Conservation (phyloP, 208 protist species). For the Leishmania tarentolae region DNA sequence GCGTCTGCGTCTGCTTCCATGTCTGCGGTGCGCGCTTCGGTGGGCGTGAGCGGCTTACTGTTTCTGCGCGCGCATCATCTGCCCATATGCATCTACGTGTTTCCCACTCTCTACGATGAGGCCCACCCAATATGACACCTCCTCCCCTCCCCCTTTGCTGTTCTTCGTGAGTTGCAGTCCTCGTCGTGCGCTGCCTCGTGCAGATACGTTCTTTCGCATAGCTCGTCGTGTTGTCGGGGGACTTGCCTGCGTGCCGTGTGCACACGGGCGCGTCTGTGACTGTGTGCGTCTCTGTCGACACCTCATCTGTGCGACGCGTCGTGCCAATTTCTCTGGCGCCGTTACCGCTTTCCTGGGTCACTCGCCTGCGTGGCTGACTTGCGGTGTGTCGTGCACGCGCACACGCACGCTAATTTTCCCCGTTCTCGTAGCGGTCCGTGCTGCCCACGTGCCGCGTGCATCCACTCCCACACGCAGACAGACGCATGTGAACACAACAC, state of each 20-base stretch:
- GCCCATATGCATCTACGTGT: no score
- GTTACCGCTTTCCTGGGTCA: not conserved
- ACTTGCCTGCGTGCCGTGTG: not conserved
- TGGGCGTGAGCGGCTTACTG: not conserved
- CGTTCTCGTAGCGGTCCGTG: not conserved
- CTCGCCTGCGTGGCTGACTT: no score
- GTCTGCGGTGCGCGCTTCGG: not conserved
- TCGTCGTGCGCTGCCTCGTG: no score
- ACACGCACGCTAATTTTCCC: not conserved
- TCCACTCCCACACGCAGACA: not conserved
- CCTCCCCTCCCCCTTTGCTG: not conserved
- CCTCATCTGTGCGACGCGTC: not conserved
- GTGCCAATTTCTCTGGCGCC: not conserved
- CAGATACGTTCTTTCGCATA: no score
- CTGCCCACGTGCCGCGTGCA: not conserved
- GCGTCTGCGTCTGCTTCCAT: no score
- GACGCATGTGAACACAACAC: not conserved
- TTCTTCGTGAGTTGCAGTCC: not conserved
- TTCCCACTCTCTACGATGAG: not conserved
- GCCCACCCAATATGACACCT: no score
- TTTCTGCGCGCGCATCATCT: not conserved
- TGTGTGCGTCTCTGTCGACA: not conserved
- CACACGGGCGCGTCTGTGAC: not conserved
- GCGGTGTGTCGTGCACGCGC: no score
- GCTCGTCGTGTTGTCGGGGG: no score